These are phyloP conservation scores for Backusella parvicylindrica DNA, from an alignment of 192 early-diverging fungal genomes.

Conservation along the genomic window DNA sequence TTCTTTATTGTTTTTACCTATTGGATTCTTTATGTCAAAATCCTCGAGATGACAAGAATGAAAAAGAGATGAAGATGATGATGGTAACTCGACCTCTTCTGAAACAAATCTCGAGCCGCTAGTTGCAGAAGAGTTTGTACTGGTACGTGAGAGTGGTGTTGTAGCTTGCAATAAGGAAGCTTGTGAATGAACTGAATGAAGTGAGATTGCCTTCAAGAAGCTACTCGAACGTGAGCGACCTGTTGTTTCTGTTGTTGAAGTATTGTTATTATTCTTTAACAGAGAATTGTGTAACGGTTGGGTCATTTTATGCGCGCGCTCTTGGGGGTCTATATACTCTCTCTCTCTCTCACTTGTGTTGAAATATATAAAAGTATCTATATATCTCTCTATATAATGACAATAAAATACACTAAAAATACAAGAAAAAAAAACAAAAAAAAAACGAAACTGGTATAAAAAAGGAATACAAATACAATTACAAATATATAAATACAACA, in stretches of 20 bases:
- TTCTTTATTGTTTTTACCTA: slow-evolving; percentile 11
- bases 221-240: not conserved
- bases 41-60: slow-evolving; percentile 20
- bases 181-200: not conserved
- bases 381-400: too few species aligned
- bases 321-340: not conserved
- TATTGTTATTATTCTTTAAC: slow-evolving; percentile 4
- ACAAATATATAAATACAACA: not conserved
- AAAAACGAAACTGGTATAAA: too few species aligned
- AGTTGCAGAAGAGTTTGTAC: not conserved
- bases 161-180: not conserved
- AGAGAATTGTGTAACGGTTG: slow-evolving; percentile 9
- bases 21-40: slow-evolving; percentile 27
- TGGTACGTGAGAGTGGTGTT: not conserved
- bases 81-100: not conserved
- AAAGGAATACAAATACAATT: not conserved
- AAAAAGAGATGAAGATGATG: not conserved
- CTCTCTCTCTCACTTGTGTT: not conserved
- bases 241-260: not conserved
- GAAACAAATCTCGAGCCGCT: not conserved
- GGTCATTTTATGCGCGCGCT: not conserved
- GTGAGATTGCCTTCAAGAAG: not conserved
- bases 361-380: too few species aligned
- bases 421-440: not conserved
- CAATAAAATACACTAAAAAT: not conserved